These are phyloP conservation scores for Dactylellina haptotyla DNA, from an alignment of 2,329 filamentous ascomycete genomes.

Conservation along the genomic window DNA sequence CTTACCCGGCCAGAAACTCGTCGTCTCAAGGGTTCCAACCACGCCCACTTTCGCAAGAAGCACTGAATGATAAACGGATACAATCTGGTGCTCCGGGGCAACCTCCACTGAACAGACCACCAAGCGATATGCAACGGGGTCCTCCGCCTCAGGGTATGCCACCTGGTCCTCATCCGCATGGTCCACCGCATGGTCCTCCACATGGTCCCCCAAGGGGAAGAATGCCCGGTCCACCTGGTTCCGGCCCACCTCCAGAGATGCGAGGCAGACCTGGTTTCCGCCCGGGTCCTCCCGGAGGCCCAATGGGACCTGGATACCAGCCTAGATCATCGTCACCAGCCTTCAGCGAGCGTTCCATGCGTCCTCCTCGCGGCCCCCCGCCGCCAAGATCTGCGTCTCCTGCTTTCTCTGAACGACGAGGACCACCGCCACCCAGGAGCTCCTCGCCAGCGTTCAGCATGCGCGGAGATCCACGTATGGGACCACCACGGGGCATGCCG, in stretches of 20 bases:
- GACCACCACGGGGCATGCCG: too few relatives aligned
- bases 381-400: constrained; percentile 43
- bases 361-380: constrained; percentile 25
- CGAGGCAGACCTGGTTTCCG: constrained; percentile 43
- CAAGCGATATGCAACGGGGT: constrained; percentile 10
- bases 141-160: constrained; percentile 22
- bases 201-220: constrained; percentile 1
- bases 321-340: constrained; percentile 43
- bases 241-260: constrained; percentile 16
- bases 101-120: constrained; percentile 15
- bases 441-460: constrained; percentile 49
- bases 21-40: constrained; percentile 41
- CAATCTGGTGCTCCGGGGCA: constrained; percentile 21
- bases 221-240: constrained; percentile 14
- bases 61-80: not conserved
- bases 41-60: constrained; percentile 34
- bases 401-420: constrained; percentile 46
- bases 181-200: not conserved
- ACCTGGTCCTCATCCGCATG: constrained; percentile 2
- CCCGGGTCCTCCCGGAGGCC: constrained; percentile 29
- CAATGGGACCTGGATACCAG: constrained; percentile 49
- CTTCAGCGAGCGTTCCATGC: constrained; percentile 50
- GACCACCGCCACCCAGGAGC: constrained; percentile 34
- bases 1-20: constrained; percentile 31
- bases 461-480: constrained; percentile 37